Evolutionary conservation across 345 rosid species (phyloP), one percentile per base, ranked within the genome.

Genomic region (Bruguiera gymnorhiza): DNA sequence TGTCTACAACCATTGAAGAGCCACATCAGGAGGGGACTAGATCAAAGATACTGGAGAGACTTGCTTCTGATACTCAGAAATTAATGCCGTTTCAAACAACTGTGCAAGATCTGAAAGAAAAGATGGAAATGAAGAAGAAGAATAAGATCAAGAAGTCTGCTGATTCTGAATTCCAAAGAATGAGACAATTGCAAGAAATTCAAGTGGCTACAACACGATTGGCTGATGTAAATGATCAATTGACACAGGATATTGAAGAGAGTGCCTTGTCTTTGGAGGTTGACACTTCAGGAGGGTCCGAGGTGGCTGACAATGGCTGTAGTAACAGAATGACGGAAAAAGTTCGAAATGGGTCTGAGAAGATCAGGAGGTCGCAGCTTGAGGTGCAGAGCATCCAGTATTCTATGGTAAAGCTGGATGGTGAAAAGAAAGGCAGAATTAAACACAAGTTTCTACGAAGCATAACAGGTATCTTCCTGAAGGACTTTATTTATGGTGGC

Each of bases 401-500:
- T 60, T n/a, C 19, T 4, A 50, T 72, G 29, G 53, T 77, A 21
- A 72, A 77, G 68, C 73, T 68, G 57, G 76, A 77, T 52, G 76
- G 59, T 52, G 80, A 63, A 60, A 72, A 68, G 67, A 72, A 63
- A 36, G 72, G 46, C 70, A 72, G 51, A 30, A 60, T 52, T 8
- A 72, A 63, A 39, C 70, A 34, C 67, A 76, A 68, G 71, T 81
- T 86, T 74, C 77, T 83, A 0, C 84, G 73, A 69, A 79, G 80
- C 63, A 82, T 71, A 69, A 80, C 90, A 0, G 93, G 87, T 53
- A 73, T 86, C 61, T 64, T 87, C 59, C 74, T 91, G 79, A 85
- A 86, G 84, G 88, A 88, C 61, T 89, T 91, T 70, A 83, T 94
- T 65, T 69, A 82, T 76, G 82, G 61, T 6, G 85, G 75, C 62